Evolutionary conservation across 148 eudicot genomes (phyloP).

Genomic region (Simmondsia chinensis): DNA sequence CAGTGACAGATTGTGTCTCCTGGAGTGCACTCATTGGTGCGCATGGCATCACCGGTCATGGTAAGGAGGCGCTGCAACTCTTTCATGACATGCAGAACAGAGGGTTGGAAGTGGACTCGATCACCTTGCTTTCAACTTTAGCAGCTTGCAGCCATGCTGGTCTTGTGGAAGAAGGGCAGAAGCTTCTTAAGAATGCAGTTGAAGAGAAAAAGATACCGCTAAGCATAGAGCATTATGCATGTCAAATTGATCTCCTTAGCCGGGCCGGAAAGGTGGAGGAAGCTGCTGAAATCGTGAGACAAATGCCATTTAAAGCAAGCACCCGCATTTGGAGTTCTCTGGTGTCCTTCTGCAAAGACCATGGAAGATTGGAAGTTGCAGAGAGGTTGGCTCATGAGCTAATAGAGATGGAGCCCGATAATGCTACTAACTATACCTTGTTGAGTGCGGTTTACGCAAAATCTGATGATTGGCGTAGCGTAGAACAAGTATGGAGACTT

Average conservation of each 20-base stretch:
- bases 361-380: constrained; percentile 36
- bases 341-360: constrained; percentile 35
- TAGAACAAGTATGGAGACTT: constrained; percentile 25
- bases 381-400: constrained; percentile 23
- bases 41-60: constrained; percentile 31
- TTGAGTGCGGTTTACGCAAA: constrained; percentile 37
- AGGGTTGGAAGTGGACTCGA: constrained; percentile 21
- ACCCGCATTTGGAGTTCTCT: constrained; percentile 35
- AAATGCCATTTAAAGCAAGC: constrained; percentile 36
- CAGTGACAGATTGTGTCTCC: constrained; percentile 19
- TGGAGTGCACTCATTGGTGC: constrained; percentile 34
- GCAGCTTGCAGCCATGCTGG: constrained; percentile 46
- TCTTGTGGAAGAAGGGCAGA: constrained; percentile 30
- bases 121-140: constrained; percentile 29
- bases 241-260: constrained; percentile 41
- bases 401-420: constrained; percentile 22
- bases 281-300: constrained; percentile 27
- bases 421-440: constrained; percentile 33
- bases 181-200: constrained; percentile 15
- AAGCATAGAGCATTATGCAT: constrained; percentile 34
- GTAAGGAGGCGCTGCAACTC: constrained; percentile 19
- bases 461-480: constrained; percentile 32
- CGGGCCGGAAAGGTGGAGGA: constrained; percentile 38
- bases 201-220: constrained; percentile 4
- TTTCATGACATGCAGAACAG: constrained; percentile 24